phyloP scores from a whole-genome alignment of 352 stramenopile species.

The Poterioochromonas sp. region DNA sequence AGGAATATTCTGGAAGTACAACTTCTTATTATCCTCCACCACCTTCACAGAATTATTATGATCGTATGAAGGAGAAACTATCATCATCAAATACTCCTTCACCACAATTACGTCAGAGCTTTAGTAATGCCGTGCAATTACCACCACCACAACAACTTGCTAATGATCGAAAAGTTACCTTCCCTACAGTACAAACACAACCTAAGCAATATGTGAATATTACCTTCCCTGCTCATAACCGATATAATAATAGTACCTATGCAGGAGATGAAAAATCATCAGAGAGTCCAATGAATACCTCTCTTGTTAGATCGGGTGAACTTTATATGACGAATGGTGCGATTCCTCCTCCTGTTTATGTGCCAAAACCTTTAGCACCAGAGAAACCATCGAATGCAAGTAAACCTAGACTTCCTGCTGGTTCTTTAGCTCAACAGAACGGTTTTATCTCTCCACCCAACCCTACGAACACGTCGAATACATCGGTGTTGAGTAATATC shows the following conservation, averaged over 20 bases:
- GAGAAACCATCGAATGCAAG: not conserved
- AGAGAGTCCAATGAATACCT: not conserved
- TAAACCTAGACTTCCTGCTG: too few species aligned
- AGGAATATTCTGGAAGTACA: too few species aligned
- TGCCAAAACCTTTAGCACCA: not conserved
- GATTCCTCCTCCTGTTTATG: not conserved
- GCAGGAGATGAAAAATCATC: not conserved
- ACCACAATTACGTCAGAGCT: too few species aligned
- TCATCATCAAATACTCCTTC: too few species aligned
- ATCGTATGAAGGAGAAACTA: too few species aligned
- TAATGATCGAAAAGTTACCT: not conserved
- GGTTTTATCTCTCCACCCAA: too few species aligned
- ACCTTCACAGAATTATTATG: too few species aligned
- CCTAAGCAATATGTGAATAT: not conserved
- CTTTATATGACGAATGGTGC: not conserved
- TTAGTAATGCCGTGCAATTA: not conserved
- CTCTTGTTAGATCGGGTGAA: not conserved
- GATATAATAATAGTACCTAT: not conserved
- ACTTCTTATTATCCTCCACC: too few species aligned
- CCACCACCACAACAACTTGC: not conserved
- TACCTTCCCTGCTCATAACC: not conserved
- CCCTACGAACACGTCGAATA: too few species aligned
- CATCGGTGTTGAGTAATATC: too few species aligned
- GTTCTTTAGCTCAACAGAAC: too few species aligned
- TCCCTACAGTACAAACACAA: not conserved